Evolutionary conservation across 345 rosid genomes (phyloP), one percentile per base, ranked within the genome.

Genomic region (Eucalyptus urophylla): DNA sequence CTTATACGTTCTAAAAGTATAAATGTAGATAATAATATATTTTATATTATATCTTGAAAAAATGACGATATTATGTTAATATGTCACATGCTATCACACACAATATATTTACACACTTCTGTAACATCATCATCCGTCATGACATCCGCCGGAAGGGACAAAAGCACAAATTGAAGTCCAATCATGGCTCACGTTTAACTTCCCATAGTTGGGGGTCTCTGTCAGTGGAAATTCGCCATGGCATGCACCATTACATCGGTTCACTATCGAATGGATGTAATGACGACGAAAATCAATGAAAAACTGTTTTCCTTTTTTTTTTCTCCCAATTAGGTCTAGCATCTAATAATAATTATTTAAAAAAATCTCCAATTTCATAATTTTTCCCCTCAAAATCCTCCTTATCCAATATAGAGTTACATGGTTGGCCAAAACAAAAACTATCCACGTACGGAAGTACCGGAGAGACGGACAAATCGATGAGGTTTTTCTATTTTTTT

Each of bases 211-310:
- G 14, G 87, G 91, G 92, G 89, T 87, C 56, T 81, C 29, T n/a
- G 8, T 43, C 43, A 50, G 91, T 91, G 89, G 90, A 87, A 92
- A 89, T 90, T 91, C 90, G 47, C 91, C 89, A 40, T 47, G 90
- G 90, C 62, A 87, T 76, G 47, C 89, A 49, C 87, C 85, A 86
- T 58, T 49, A 62, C 86, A 21, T 40, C 15, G 83, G 12, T 9
- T 37, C 83, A 11, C 29, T 21, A 21, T 76, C 1, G 83, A 37
- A 76, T 15, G 47, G 47, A 37, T 21, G 45, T 21, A 21, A 76
- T 21, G 83, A 22, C 83, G 83, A 37, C 27, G 43, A 11, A 76
- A 21, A 37, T 76, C 27, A 37, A 37, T 6, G 29, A 76, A 40
- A 21, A 76, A 10, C 27, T 37, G 14, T 21, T 76, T 40, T 37